These are phyloP conservation scores for Dactylellina cionopaga DNA, from an alignment of 2,329 filamentous ascomycete species.

Conservation along the genomic window DNA sequence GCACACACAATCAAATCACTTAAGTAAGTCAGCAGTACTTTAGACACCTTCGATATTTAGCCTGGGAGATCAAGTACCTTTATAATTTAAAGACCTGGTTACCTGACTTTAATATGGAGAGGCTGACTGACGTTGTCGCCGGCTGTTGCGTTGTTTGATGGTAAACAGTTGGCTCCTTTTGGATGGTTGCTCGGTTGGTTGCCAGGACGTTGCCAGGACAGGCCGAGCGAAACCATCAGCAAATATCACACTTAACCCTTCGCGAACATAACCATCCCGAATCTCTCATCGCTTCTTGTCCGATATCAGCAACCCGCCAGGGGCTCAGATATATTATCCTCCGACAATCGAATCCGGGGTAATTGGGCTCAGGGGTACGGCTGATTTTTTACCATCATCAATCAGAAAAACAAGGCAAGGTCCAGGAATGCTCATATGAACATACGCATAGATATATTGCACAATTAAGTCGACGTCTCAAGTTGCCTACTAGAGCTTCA, in stretches of 20 bases:
- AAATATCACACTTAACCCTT: slow-evolving; percentile 11
- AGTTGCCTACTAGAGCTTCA: no score
- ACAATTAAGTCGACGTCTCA: not conserved
- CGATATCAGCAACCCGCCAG: slow-evolving; percentile 13
- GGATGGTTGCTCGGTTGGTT: slow-evolving; percentile 42
- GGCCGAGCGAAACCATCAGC: slow-evolving; percentile 29
- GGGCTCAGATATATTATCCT: slow-evolving; percentile 27
- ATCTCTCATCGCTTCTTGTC: slow-evolving; percentile 16
- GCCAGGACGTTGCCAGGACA: slow-evolving; percentile 37
- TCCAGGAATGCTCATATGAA: not conserved
- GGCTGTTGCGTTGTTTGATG: slow-evolving; percentile 29
- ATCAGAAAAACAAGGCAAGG: not conserved
- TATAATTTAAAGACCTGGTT: slow-evolving; percentile 24
- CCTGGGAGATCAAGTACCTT: slow-evolving; percentile 23
- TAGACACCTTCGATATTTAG: slow-evolving; percentile 14
- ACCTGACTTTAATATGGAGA: slow-evolving; percentile 6
- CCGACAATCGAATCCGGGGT: slow-evolving; percentile 28
- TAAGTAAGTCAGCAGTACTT: slow-evolving; percentile 9
- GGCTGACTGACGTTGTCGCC: slow-evolving; percentile 2
- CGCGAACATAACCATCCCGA: slow-evolving; percentile 23
- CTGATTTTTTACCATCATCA: not conserved
- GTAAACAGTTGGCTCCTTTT: slow-evolving; percentile 49
- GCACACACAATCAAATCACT: not conserved
- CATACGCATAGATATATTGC: no score
- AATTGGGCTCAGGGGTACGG: slow-evolving; percentile 25